Percentiles rank a stretch among this genome's conserved stretches.
phyloP scores from a whole-genome alignment of 2,329 filamentous ascomycete genomes.

The Talaromyces sp. region DNA sequence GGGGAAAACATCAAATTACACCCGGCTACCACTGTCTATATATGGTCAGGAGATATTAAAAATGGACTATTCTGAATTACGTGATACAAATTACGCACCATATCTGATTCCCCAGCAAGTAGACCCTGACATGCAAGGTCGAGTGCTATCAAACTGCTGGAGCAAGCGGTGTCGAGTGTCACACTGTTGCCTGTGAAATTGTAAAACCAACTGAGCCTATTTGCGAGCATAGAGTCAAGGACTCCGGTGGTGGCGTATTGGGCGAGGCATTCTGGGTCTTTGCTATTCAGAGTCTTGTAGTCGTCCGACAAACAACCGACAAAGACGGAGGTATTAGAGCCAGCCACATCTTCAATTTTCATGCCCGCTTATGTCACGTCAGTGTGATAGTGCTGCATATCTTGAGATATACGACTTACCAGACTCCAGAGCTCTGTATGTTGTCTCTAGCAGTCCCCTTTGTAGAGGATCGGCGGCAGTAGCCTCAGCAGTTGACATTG shows the following conservation, averaged over 20 bases:
- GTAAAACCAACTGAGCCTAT: slow-evolving; percentile 27
- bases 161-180: slow-evolving; percentile 24
- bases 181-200: slow-evolving; percentile 22
- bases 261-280: neutral
- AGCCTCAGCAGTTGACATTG: neutral
- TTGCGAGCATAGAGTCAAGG: slow-evolving; percentile 9
- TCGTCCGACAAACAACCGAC: slow-evolving; percentile 14
- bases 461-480: slow-evolving; percentile 8
- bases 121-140: slow-evolving; percentile 24
- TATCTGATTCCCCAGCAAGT: slow-evolving; percentile 18
- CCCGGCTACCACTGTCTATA: neutral
- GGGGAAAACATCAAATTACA: slow-evolving; percentile 33
- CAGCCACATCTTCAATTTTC: slow-evolving; percentile 12
- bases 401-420: neutral
- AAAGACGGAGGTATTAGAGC: slow-evolving; percentile 16
- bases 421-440: slow-evolving; percentile 25
- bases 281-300: neutral
- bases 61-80: neutral
- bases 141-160: slow-evolving; percentile 18
- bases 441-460: slow-evolving; percentile 15
- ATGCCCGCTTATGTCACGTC: slow-evolving; percentile 12
- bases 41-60: neutral
- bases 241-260: slow-evolving; percentile 11
- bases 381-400: neutral
- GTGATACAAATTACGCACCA: slow-evolving; percentile 13